Evolutionary conservation across 176 grass and related monocot species (phyloP).

Genomic region (Juncus effusus): DNA sequence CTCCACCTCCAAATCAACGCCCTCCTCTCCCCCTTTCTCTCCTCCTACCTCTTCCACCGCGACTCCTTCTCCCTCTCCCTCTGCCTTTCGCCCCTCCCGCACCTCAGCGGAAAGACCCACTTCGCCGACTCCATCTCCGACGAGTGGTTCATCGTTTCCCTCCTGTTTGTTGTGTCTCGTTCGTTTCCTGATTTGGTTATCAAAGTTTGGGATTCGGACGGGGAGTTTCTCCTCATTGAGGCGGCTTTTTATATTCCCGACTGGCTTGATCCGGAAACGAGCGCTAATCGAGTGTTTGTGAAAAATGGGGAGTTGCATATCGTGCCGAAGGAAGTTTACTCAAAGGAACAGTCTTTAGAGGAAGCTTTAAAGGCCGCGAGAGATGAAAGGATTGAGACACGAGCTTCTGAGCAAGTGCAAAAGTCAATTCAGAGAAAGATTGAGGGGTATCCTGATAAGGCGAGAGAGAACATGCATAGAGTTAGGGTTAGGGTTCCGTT

Average conservation of each 20-base stretch:
- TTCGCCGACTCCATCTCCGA: slow-evolving; percentile 80
- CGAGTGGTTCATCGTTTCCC: slow-evolving; percentile 77
- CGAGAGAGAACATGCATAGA: slow-evolving; percentile 64
- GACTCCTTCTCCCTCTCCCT: slow-evolving; percentile 66
- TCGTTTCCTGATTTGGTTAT: slow-evolving; percentile 35
- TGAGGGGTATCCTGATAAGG: slow-evolving; percentile 49
- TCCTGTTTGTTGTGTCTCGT: slow-evolving; percentile 60
- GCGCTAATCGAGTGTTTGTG: slow-evolving; percentile 77
- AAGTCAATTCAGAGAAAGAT: slow-evolving; percentile 53
- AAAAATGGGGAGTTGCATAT: slow-evolving; percentile 75
- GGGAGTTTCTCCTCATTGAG: slow-evolving; percentile 97
- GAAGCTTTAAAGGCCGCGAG: slow-evolving; percentile 48
- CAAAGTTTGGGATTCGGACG: slow-evolving; percentile 80
- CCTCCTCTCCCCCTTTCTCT: slow-evolving; percentile 46
- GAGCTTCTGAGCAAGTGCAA: slow-evolving; percentile 58
- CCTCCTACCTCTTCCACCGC: slow-evolving; percentile 57
- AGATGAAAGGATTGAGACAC: slow-evolving; percentile 45
- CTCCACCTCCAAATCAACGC: slow-evolving; percentile 63
- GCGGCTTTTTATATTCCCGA: slow-evolving; percentile 74
- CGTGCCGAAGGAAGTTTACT: slow-evolving; percentile 49
- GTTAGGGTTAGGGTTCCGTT: slow-evolving; percentile 53
- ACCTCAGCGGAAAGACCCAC: slow-evolving; percentile 69
- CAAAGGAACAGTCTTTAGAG: slow-evolving; percentile 37
- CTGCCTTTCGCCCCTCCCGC: slow-evolving; percentile 44
- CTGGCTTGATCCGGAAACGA: slow-evolving; percentile 71